Conservation (phyloP, 805 yeast genomes). For the Kuraishia floccosa region DNA sequence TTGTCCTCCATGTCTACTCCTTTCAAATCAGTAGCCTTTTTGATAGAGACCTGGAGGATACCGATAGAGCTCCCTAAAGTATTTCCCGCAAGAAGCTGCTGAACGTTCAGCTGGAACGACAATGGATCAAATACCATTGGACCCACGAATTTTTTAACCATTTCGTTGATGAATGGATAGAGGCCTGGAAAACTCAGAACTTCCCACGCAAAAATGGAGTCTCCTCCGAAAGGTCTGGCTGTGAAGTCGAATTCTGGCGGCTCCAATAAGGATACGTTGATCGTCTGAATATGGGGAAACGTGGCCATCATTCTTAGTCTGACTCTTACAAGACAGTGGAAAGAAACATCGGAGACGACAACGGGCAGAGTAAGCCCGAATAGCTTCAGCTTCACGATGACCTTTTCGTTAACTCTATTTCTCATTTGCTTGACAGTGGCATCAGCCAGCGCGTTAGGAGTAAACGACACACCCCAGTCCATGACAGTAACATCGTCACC, state of each 20-base stretch:
- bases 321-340: slow-evolving; percentile 64
- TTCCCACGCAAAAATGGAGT: slow-evolving; percentile 80
- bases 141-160: slow-evolving; percentile 80
- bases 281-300: slow-evolving; percentile 90
- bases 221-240: slow-evolving; percentile 64
- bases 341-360: slow-evolving; percentile 68
- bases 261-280: slow-evolving; percentile 74
- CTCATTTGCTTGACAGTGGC: slow-evolving; percentile 76
- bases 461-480: slow-evolving; percentile 93
- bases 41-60: slow-evolving; percentile 59
- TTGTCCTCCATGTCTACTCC: slow-evolving; percentile 63
- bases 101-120: slow-evolving; percentile 86
- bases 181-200: slow-evolving; percentile 81
- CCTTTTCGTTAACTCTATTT: slow-evolving; percentile 73
- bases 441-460: slow-evolving; percentile 85
- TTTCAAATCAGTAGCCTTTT: slow-evolving; percentile 55
- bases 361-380: slow-evolving; percentile 81
- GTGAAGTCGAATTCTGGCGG: slow-evolving; percentile 86
- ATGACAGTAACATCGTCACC: slow-evolving; percentile 87
- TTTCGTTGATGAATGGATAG: slow-evolving; percentile 67
- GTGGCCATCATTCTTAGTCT: slow-evolving; percentile 82
- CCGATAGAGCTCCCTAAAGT: slow-evolving; percentile 78
- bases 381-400: slow-evolving; percentile 65
- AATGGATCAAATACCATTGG: slow-evolving; percentile 84
- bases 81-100: slow-evolving; percentile 79